A percentile compares a stretch with the other conserved stretches of the same genome.
Conservation (phyloP, 148 eudicot genomes). For the Euryodendron excelsum region DNA sequence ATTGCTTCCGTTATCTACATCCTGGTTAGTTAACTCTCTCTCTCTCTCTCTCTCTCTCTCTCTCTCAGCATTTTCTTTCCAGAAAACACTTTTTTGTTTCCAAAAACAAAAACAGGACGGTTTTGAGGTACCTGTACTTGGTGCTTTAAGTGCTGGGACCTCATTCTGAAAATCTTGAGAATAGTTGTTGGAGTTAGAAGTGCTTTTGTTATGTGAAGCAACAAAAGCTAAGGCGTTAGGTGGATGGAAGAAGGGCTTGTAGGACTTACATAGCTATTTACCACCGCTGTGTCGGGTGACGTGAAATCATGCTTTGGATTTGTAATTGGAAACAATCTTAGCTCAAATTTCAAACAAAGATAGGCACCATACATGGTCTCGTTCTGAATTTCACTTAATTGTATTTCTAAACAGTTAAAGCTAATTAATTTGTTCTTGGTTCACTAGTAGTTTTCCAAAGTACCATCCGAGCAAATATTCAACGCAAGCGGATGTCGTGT, state of each 20-base stretch:
- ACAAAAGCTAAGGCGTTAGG: not conserved
- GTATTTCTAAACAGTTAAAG: not conserved
- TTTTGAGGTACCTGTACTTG: not conserved
- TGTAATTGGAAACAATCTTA: not conserved
- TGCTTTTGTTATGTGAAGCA: not conserved
- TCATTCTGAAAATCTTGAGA: no score
- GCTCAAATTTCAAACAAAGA: not conserved
- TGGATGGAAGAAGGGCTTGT: not conserved
- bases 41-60: not conserved
- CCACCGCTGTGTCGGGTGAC: no score
- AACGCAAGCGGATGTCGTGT: no score
- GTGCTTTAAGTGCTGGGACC: no score
- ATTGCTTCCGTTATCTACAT: slow-evolving; percentile 49
- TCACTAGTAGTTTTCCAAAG: not conserved
- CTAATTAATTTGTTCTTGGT: not conserved
- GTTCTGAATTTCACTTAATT: not conserved
- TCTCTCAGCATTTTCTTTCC: not conserved
- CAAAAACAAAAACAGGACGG: not conserved
- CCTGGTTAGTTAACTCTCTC: slow-evolving; percentile 33
- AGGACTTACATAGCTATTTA: no score
- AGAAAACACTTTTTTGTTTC: not conserved
- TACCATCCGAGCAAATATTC: no score
- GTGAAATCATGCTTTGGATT: not conserved
- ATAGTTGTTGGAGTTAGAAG: not conserved
- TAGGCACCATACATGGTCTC: not conserved